Evolutionary conservation across 768 basidiomycete genomes (phyloP).

Genomic region (Rickenella mellea): DNA sequence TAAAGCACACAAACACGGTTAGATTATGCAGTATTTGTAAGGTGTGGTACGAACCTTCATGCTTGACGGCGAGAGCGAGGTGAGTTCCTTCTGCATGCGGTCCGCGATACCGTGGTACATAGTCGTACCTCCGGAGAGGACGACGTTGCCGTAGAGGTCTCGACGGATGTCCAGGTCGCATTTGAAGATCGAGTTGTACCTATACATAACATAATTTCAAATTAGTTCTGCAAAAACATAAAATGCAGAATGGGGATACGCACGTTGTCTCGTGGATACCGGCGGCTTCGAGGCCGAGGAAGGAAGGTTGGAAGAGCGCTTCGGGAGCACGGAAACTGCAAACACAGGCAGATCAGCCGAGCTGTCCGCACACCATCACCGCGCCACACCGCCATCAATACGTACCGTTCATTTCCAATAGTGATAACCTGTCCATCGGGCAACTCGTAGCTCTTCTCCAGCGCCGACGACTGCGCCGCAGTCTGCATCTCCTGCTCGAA

Average conservation of each 20-base stretch:
- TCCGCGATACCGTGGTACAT: constrained; percentile 59
- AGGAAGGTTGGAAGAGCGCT: constrained; percentile 87
- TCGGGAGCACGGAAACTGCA: constrained; percentile 77
- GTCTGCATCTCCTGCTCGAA: constrained; percentile 69
- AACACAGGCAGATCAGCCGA: background rate
- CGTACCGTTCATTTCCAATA: constrained; percentile 79
- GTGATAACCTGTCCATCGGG: constrained; percentile 60
- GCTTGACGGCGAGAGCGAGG: constrained; percentile 51
- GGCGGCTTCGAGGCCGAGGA: constrained; percentile 69
- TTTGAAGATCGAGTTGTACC: constrained; percentile 78
- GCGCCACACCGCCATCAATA: constrained; percentile 29
- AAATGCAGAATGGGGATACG: constrained; percentile 8
- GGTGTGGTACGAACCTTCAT: constrained; percentile 38
- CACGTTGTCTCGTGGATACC: constrained; percentile 84
- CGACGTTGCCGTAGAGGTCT: constrained; percentile 46
- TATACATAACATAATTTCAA: constrained; percentile 6
- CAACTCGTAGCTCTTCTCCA: constrained; percentile 67
- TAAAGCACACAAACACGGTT: constrained; percentile 5
- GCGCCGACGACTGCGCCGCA: constrained; percentile 51
- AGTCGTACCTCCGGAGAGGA: constrained; percentile 52
- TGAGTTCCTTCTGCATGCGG: constrained; percentile 69
- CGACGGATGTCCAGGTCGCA: constrained; percentile 52
- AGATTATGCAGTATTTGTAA: background rate
- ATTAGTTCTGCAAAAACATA: background rate
- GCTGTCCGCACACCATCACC: background rate